Conservation (phyloP, 345 rosid genomes). For the Ailanthus altissimus region DNA sequence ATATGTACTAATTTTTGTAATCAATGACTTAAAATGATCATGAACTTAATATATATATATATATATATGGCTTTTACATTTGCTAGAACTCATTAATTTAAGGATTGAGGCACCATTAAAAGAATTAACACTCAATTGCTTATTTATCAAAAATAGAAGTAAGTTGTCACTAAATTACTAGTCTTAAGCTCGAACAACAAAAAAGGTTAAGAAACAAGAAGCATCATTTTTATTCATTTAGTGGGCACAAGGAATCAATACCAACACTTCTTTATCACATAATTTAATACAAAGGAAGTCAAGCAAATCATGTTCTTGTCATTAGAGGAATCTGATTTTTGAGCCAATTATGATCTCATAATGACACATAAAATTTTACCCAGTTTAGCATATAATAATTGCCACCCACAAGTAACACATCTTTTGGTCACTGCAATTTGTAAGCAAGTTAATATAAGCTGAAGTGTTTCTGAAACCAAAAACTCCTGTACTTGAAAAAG, state of each 20-base stretch:
- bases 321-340: neutral
- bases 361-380: neutral
- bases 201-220: neutral
- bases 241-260: neutral
- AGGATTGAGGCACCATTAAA: neutral
- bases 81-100: neutral
- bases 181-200: too few relatives aligned
- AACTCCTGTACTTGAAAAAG: too few relatives aligned
- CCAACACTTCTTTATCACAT: conserved; percentile 5
- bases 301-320: conserved; percentile 1
- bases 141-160: neutral
- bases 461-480: too few relatives aligned
- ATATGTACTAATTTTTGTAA: neutral
- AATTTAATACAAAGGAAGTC: neutral
- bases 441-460: neutral
- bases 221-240: neutral
- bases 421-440: neutral
- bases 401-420: neutral
- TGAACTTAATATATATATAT: too few relatives aligned
- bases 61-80: too few relatives aligned
- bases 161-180: too few relatives aligned
- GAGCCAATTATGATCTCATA: neutral
- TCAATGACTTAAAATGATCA: neutral
- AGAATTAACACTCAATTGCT: neutral
- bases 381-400: neutral